Conservation (phyloP, 345 rosid genomes). For the Kernera saxatilis region DNA sequence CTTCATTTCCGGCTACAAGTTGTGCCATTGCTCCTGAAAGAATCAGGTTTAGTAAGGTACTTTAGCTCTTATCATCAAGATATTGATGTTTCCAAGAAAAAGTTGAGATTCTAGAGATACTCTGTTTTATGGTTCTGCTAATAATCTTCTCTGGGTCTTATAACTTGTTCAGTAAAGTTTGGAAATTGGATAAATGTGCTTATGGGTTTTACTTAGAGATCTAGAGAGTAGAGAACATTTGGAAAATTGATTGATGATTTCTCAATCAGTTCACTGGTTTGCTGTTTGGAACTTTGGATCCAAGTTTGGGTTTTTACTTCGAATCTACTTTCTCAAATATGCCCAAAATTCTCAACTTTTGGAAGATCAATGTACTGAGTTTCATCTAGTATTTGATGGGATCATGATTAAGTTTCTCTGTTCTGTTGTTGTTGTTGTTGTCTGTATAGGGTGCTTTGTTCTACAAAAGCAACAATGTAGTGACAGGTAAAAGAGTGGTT, state of each 20-base stretch:
- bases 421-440: slow-evolving; percentile 3
- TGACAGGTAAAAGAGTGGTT: slow-evolving; percentile 42
- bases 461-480: slow-evolving; percentile 43
- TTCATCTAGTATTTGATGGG: background rate
- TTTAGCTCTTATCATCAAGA: background rate
- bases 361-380: background rate
- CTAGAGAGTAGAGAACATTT: background rate
- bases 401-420: background rate
- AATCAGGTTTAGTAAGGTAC: slow-evolving; percentile 67
- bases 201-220: background rate
- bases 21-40: slow-evolving; percentile 52
- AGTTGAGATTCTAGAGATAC: background rate
- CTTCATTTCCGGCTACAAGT: slow-evolving; percentile 50
- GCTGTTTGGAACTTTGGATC: background rate
- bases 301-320: background rate
- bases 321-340: background rate
- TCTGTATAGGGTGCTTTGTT: slow-evolving; percentile 26
- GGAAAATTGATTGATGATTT: background rate
- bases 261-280: background rate
- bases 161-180: background rate
- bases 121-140: background rate
- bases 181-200: background rate
- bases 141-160: background rate
- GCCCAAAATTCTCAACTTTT: background rate
- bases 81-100: background rate